Percentiles rank a stretch among this genome's conserved stretches.
Evolutionary conservation across 2,329 filamentous ascomycete genomes (phyloP).

Genomic region (Mollisia scopiformis): DNA sequence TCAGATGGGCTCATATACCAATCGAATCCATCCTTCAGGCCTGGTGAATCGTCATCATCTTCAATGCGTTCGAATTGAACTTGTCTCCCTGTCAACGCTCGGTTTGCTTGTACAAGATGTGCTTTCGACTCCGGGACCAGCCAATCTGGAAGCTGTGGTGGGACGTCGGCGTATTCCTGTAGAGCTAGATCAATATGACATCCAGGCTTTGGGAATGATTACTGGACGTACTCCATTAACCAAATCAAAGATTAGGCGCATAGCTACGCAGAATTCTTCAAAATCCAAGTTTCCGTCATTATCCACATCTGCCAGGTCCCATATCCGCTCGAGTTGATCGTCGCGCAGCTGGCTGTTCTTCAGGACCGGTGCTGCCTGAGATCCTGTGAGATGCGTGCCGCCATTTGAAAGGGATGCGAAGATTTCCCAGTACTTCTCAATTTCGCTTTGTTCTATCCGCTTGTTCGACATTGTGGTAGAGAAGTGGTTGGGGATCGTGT

Average conservation of each 20-base stretch:
- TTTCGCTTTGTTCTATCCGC: conserved; percentile 72
- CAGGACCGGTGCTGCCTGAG: conserved; percentile 71
- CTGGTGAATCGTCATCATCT: conserved; percentile 79
- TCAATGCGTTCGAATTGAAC: conserved; percentile 84
- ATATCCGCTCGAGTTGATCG: conserved; percentile 92
- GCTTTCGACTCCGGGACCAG: conserved; percentile 94
- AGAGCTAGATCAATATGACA: background rate
- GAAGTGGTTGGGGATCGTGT: background rate
- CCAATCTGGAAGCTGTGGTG: conserved; percentile 86
- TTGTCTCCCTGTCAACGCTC: conserved; percentile 78
- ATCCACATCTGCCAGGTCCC: conserved; percentile 97
- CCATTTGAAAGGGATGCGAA: conserved; percentile 70
- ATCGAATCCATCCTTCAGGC: conserved; percentile 94
- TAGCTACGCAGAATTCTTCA: conserved; percentile 98
- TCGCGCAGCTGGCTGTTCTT: conserved; percentile 74
- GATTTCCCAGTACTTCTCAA: conserved; percentile 81
- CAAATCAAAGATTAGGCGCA: conserved; percentile 96
- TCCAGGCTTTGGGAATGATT: background rate
- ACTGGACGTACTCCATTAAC: conserved; percentile 80
- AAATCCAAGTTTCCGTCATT: conserved; percentile 98
- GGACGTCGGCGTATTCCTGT: conserved; percentile 90
- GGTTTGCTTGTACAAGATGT: conserved; percentile 82
- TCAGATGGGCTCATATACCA: conserved; percentile 98
- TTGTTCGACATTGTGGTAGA: conserved; percentile 43
- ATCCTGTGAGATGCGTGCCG: conserved; percentile 66